A percentile compares a stretch with the other conserved stretches of the same genome.
These are phyloP conservation scores for Arctium lappa DNA, from an alignment of 129 eudicot species.

Conservation along the genomic window DNA sequence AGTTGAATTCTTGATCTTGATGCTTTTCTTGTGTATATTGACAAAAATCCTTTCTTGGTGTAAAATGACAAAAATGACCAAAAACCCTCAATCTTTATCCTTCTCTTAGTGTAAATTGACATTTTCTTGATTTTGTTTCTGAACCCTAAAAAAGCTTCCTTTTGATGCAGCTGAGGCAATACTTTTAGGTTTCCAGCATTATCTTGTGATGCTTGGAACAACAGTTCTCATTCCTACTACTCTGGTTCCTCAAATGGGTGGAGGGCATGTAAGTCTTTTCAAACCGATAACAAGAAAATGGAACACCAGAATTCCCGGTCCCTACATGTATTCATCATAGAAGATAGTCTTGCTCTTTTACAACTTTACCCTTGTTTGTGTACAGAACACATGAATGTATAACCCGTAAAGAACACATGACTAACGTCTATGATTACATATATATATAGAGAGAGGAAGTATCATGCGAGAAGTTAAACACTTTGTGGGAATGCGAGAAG, in stretches of 20 bases:
- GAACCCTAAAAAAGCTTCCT: slow-evolving; percentile 13
- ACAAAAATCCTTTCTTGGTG: background rate
- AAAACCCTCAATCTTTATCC: slow-evolving; percentile 1
- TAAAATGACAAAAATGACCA: background rate
- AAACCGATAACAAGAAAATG: background rate
- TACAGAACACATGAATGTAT: background rate
- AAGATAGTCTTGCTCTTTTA: background rate
- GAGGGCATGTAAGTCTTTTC: slow-evolving; percentile 67
- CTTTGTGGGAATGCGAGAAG: no score
- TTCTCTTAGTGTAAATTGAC: background rate
- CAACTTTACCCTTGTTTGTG: background rate
- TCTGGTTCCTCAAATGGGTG: slow-evolving; percentile 95
- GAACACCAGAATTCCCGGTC: background rate
- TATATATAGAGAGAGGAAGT: no score
- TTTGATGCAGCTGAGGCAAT: slow-evolving; percentile 92
- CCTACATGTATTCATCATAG: background rate
- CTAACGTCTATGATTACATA: background rate
- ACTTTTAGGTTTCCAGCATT: slow-evolving; percentile 91
- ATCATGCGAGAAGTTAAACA: no score
- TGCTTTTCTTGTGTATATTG: background rate
- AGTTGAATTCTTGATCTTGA: background rate
- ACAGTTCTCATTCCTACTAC: slow-evolving; percentile 90
- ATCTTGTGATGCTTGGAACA: slow-evolving; percentile 96
- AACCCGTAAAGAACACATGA: background rate
- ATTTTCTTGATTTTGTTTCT: background rate